A percentile compares a stretch with the other conserved stretches of the same genome.
Conservation (phyloP, 306 rosid genomes). For the Corylus avellana region DNA sequence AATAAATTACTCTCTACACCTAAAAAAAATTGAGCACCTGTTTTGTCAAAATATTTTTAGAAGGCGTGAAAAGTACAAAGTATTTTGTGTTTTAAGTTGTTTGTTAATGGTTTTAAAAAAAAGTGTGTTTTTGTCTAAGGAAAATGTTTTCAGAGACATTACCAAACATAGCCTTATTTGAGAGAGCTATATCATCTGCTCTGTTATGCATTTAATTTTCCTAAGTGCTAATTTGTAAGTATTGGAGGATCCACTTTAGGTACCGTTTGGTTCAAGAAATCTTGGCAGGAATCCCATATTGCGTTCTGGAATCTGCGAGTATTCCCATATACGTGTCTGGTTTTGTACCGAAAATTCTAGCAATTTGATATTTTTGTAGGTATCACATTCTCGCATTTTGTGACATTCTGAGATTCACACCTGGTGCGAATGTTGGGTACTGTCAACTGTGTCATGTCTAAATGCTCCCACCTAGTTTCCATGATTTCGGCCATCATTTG, state of each 20-base stretch:
- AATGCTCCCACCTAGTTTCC: not conserved
- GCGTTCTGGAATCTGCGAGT: not conserved
- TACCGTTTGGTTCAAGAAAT: not conserved
- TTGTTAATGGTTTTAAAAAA: too few species aligned
- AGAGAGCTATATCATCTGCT: not conserved
- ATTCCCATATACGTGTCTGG: not conserved
- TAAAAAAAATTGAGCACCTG: too few species aligned
- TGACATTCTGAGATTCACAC: not conserved
- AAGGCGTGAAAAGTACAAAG: too few species aligned
- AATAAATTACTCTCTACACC: too few species aligned
- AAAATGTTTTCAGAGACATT: too few species aligned
- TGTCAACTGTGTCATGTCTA: not conserved
- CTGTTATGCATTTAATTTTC: not conserved
- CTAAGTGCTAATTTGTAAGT: not conserved
- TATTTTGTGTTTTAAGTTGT: too few species aligned
- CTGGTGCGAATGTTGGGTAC: not conserved
- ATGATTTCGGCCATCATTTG: not conserved
- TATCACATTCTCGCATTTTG: not conserved
- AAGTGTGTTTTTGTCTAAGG: too few species aligned
- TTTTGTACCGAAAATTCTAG: not conserved
- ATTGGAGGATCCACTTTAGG: constrained; percentile 3
- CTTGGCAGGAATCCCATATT: not conserved
- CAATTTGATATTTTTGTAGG: not conserved
- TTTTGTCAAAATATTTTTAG: too few species aligned
- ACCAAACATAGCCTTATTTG: not conserved